A percentile compares a stretch with the other conserved stretches of the same genome.
Evolutionary conservation across 2,329 filamentous ascomycete genomes (phyloP).

Genomic region (Magnaporthiopsis poae): DNA sequence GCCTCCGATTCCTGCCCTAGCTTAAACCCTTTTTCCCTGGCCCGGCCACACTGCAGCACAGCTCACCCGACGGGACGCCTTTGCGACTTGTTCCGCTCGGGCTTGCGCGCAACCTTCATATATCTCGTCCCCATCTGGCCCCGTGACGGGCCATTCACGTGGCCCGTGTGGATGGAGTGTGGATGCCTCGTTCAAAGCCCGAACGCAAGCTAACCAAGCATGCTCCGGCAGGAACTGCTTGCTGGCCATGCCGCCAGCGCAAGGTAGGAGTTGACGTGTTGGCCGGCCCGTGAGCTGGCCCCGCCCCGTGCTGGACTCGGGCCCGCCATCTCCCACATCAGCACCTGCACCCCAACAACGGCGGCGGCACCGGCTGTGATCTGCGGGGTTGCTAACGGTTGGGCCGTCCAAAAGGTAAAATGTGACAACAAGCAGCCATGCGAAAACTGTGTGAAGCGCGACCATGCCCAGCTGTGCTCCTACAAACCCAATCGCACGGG

Average conservation of each 20-base stretch:
- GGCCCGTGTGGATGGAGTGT: background rate
- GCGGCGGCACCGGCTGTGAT: background rate
- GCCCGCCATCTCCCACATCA: background rate
- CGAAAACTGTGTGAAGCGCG: constrained; percentile 58
- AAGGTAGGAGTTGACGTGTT: constrained; percentile 48
- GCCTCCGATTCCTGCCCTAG: too few relatives aligned
- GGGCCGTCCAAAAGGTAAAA: constrained; percentile 42
- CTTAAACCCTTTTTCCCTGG: background rate
- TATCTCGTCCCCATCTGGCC: background rate
- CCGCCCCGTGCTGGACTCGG: background rate
- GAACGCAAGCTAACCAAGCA: background rate
- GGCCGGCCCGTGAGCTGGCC: background rate
- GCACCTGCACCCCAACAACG: background rate
- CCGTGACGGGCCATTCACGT: background rate
- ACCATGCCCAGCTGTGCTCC: constrained; percentile 54
- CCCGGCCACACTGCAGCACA: background rate
- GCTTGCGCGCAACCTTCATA: background rate
- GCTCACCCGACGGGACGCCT: background rate
- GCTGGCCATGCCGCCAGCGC: constrained; percentile 57
- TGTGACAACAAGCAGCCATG: constrained; percentile 61
- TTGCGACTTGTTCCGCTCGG: background rate
- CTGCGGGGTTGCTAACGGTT: background rate
- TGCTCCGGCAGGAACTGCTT: constrained; percentile 42
- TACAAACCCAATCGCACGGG: constrained; percentile 51
- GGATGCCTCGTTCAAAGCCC: background rate